phyloP scores from a whole-genome alignment of 176 grass and related monocot species.

The Alloteropsis semialata region DNA sequence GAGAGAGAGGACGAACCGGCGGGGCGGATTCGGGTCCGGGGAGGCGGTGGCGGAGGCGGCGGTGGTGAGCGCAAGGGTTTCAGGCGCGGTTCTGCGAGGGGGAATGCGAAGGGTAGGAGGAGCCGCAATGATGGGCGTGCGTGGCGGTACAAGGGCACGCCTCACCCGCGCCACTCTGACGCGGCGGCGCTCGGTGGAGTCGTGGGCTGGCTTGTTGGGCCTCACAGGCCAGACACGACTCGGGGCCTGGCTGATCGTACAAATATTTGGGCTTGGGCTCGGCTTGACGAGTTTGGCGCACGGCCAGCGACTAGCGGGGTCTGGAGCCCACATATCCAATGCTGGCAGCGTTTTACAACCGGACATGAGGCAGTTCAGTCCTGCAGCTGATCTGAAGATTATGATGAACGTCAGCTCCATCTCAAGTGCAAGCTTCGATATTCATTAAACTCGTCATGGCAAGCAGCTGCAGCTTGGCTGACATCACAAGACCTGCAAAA shows the following conservation, averaged over 20 bases:
- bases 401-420: background rate
- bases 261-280: no score
- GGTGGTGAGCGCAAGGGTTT: slow-evolving; percentile 30
- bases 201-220: background rate
- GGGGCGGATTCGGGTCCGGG: background rate
- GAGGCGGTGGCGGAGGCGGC: background rate
- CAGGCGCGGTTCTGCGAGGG: background rate
- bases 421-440: no score
- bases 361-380: background rate
- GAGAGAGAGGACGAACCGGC: slow-evolving; percentile 6
- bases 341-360: background rate
- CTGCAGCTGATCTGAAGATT: background rate
- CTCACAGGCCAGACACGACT: background rate
- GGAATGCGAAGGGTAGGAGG: background rate
- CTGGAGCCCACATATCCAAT: background rate
- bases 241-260: no score
- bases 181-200: no score
- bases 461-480: background rate
- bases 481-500: background rate
- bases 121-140: background rate
- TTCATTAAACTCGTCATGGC: background rate
- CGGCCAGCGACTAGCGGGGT: no score
- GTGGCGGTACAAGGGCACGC: no score
- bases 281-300: no score
- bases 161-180: no score